Base-by-base conservation (phyloP, 2,329 filamentous ascomycete species). In the Penicillium sp. region DNA sequence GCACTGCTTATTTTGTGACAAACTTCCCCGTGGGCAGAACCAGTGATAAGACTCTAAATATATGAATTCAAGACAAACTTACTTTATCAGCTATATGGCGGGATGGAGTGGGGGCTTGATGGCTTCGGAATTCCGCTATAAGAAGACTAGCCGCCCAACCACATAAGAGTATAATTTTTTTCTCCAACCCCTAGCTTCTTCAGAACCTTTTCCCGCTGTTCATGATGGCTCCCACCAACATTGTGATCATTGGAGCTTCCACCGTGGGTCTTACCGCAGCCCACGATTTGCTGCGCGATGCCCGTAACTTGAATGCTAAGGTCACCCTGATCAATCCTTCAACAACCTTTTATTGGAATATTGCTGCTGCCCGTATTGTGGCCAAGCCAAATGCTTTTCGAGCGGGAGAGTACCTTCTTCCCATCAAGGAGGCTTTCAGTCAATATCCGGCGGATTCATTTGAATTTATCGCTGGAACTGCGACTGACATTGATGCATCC, bases 301-400 rank as follows among this genome's bases (percentile, higher is more conserved):
- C 68, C 46, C 65, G 33, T 14, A 26, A 9, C 22, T 19, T 70
- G 19, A 56, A 62, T 6, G 60, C 70, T 67, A 82, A 82, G 55
- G 71, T 87, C 44, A 79, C 80, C 52, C 72, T 86, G 19, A 75
- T 88, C 63, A 80, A 82, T 54, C 82, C 83, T 4, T 80, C 80
- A 14, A 73, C 76, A 4, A 73, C 79, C 41, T 84, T 81, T 73
- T 86, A 77, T 73, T 85, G 78, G 68, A 79, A 79, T 41, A 70
- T 81, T 24, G 82, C 79, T 1, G 79, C 82, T 2, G 84, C 84
- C 0, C 79, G 85, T 33, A 77, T 80, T 39, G 70, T 84, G 31
- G 75, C 79, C 27, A 82, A 80, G 27, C 75, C 80, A 0, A 68
- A 75, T 1, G 73, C 78, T 26, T 75, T 85, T 56, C 73, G 75